phyloP scores from a whole-genome alignment of 2,329 filamentous ascomycete genomes.

The Sclerotinia trifoliorum region DNA sequence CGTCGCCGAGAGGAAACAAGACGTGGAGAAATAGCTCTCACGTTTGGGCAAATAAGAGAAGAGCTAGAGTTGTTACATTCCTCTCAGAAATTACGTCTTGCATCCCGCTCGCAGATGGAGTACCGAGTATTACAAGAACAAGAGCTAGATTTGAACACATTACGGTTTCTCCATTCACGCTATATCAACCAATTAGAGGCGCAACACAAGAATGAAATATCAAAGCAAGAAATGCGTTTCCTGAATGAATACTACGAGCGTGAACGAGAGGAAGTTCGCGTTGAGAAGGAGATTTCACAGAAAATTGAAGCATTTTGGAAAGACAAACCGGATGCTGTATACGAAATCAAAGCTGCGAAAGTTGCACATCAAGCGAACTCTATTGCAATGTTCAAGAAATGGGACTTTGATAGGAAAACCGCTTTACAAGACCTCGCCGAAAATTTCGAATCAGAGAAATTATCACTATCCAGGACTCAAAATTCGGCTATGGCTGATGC shows the following conservation, averaged over 20 bases:
- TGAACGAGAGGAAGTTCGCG: conserved; percentile 43
- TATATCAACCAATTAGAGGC: conserved; percentile 40
- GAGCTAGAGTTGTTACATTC: conserved; percentile 45
- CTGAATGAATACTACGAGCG: conserved; percentile 46
- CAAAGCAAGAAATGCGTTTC: conserved; percentile 41
- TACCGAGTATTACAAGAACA: conserved; percentile 39
- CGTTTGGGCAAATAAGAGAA: conserved; percentile 43
- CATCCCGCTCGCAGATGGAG: conserved; percentile 44
- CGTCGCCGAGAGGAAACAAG: conserved; percentile 45
- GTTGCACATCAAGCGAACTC: conserved; percentile 17
- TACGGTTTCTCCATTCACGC: conserved; percentile 23
- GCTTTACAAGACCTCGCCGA: neutral
- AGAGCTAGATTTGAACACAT: conserved; percentile 38
- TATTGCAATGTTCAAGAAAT: neutral
- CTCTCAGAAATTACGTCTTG: conserved; percentile 44
- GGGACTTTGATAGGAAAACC: neutral
- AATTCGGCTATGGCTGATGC: too few species aligned
- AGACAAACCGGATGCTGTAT: conserved; percentile 39
- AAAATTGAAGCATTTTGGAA: conserved; percentile 45
- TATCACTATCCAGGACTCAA: neutral
- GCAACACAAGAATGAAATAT: conserved; percentile 38
- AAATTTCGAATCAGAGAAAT: neutral
- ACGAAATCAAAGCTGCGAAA: conserved; percentile 46
- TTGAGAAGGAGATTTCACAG: conserved; percentile 48
- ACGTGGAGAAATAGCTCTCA: conserved; percentile 42